These are phyloP conservation scores for Microdochium bolleyi DNA, from an alignment of 2,329 filamentous ascomycete species.

Conservation along the genomic window DNA sequence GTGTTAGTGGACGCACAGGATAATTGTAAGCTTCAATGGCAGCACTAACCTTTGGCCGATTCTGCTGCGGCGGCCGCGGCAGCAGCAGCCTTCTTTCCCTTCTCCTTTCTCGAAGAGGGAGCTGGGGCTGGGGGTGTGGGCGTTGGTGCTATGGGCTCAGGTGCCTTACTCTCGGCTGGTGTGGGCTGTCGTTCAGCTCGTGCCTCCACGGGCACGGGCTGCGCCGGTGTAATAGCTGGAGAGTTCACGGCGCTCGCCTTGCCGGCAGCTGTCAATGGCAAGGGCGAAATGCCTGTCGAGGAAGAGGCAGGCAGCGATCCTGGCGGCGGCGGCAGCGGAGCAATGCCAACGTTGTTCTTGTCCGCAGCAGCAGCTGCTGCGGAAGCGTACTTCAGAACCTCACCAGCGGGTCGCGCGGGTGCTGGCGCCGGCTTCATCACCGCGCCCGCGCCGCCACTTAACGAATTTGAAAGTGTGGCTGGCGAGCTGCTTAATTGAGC, in stretches of 20 bases:
- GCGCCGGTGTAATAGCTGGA: constrained; percentile 37
- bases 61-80: constrained; percentile 30
- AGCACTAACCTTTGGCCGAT: constrained; percentile 32
- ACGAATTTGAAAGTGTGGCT: constrained; percentile 40
- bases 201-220: constrained; percentile 30
- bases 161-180: constrained; percentile 22
- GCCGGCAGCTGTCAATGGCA: constrained; percentile 43
- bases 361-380: constrained; percentile 91
- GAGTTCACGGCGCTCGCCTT: constrained; percentile 48
- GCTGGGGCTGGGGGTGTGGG: constrained; percentile 13
- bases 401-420: constrained; percentile 76
- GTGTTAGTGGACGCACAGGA: constrained; percentile 8
- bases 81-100: constrained; percentile 29
- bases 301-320: constrained; percentile 35
- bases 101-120: constrained; percentile 16
- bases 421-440: constrained; percentile 89
- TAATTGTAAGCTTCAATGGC: neutral
- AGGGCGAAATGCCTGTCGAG: constrained; percentile 32
- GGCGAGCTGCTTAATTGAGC: constrained; percentile 75
- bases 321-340: constrained; percentile 85
- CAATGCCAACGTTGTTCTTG: constrained; percentile 81
- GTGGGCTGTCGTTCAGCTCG: constrained; percentile 6
- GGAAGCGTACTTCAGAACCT: constrained; percentile 93
- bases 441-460: constrained; percentile 44
- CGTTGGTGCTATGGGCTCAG: constrained; percentile 16